Evolutionary conservation across 768 basidiomycete genomes (phyloP).

Genomic region (Mycena metata): DNA sequence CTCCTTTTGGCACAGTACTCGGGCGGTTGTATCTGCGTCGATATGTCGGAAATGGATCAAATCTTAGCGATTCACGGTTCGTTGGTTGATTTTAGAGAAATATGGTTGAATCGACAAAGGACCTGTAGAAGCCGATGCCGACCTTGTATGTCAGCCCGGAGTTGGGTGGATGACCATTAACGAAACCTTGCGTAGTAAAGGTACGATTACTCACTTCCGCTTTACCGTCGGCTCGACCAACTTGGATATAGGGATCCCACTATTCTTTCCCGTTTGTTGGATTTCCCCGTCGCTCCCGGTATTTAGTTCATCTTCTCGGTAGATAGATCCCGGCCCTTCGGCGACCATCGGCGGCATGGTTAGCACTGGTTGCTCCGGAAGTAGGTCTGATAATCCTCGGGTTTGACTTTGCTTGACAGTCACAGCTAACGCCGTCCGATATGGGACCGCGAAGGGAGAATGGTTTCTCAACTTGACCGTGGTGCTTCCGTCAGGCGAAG

Average conservation of each 20-base stretch:
- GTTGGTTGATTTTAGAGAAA: constrained; percentile 26
- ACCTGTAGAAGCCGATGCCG: constrained; percentile 73
- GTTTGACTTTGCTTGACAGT: constrained; percentile 2
- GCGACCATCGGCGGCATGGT: constrained; percentile 91
- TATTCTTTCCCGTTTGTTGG: constrained; percentile 83
- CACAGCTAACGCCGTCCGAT: constrained; percentile 83
- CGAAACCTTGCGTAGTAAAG: constrained; percentile 72
- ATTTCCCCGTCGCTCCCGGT: neutral
- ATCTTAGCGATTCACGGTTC: constrained; percentile 81
- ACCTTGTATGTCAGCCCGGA: constrained; percentile 82
- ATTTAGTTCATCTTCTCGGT: neutral
- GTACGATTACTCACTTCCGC: constrained; percentile 44
- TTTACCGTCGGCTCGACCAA: neutral
- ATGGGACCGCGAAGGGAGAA: constrained; percentile 90
- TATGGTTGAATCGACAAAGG: neutral
- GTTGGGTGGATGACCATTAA: constrained; percentile 81
- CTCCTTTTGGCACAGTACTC: constrained; percentile 47
- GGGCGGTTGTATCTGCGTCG: constrained; percentile 81
- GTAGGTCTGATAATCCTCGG: constrained; percentile 54
- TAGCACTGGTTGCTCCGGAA: constrained; percentile 89
- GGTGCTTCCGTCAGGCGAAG: constrained; percentile 88
- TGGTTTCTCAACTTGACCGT: constrained; percentile 96
- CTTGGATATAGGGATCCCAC: constrained; percentile 66
- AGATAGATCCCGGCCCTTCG: constrained; percentile 84
- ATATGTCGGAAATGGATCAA: constrained; percentile 83